phyloP scores from a whole-genome alignment of 2,329 filamentous ascomycete genomes.

The Simplicillium sp. region DNA sequence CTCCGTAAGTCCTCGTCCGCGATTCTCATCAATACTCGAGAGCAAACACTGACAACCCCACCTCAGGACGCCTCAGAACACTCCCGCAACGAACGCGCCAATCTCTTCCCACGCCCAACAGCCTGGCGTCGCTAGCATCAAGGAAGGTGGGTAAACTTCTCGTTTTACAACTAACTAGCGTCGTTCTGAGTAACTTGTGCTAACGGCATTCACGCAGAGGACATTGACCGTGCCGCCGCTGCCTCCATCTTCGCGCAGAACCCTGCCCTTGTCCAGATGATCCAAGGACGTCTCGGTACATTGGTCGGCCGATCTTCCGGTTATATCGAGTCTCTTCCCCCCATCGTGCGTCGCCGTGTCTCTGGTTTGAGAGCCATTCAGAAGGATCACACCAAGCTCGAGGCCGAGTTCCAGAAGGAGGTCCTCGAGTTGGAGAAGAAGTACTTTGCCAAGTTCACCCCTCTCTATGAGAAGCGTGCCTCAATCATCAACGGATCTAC shows the following conservation, averaged over 20 bases:
- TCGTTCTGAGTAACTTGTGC: constrained; percentile 12
- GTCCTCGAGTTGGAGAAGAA: constrained; percentile 98
- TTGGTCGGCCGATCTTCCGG: constrained; percentile 93
- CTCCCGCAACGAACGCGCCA: constrained; percentile 86
- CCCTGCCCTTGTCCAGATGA: constrained; percentile 91
- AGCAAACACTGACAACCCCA: constrained; percentile 24
- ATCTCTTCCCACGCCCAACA: constrained; percentile 97
- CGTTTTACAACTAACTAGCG: constrained; percentile 3
- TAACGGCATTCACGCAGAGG: constrained; percentile 54
- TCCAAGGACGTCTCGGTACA: constrained; percentile 88
- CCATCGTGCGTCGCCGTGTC: constrained; percentile 83
- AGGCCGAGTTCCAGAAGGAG: constrained; percentile 97
- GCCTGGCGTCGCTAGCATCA: constrained; percentile 88
- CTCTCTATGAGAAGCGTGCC: constrained; percentile 90
- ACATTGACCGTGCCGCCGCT: constrained; percentile 76
- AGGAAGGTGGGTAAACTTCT: constrained; percentile 79
- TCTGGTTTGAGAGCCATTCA: constrained; percentile 95
- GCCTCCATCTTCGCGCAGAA: constrained; percentile 94
- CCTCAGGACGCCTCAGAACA: constrained; percentile 92
- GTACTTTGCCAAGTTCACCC: constrained; percentile 98
- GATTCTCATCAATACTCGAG: constrained; percentile 16
- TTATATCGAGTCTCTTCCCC: constrained; percentile 92
- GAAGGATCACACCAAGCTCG: constrained; percentile 96
- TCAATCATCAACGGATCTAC: constrained; percentile 79
- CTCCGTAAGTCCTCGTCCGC: constrained; percentile 40